Evolutionary conservation across 2,329 filamentous ascomycete species (phyloP).

Genomic region (Curvularia verruculosa): DNA sequence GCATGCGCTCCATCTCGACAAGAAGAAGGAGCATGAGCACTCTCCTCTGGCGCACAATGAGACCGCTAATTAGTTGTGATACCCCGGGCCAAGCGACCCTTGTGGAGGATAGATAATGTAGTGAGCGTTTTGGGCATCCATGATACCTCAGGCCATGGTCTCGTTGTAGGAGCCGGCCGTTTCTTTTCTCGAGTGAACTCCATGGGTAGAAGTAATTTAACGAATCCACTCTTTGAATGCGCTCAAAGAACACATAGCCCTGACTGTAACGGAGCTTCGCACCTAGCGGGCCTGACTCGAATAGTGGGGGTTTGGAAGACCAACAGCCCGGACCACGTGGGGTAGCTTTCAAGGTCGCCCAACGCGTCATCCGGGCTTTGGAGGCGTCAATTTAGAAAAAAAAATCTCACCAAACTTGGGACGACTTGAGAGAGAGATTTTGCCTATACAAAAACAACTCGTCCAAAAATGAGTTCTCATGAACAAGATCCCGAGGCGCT

Average conservation of each 20-base stretch:
- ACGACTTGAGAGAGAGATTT: neutral
- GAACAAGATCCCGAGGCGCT: constrained; percentile 56
- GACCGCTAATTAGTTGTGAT: constrained; percentile 29
- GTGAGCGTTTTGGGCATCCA: constrained; percentile 15
- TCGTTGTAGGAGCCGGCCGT: constrained; percentile 11
- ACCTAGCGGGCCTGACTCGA: constrained; percentile 17
- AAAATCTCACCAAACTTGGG: constrained; percentile 9
- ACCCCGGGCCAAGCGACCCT: constrained; percentile 22
- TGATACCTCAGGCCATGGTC: constrained; percentile 20
- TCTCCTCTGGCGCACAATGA: constrained; percentile 37
- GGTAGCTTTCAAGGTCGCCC: constrained; percentile 16
- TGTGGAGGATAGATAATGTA: constrained; percentile 15
- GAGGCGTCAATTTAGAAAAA: constrained; percentile 2
- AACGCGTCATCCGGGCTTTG: constrained; percentile 28
- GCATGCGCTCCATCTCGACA: constrained; percentile 47
- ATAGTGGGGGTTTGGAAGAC: constrained; percentile 19
- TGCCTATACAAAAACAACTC: constrained; percentile 7
- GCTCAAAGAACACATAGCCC: neutral
- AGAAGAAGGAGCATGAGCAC: constrained; percentile 43
- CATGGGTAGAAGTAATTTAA: constrained; percentile 4
- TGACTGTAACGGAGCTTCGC: neutral
- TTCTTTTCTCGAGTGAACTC: constrained; percentile 1
- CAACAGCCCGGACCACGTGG: constrained; percentile 19
- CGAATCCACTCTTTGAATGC: constrained; percentile 10
- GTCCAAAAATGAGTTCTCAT: constrained; percentile 22